Conservation (phyloP, 768 basidiomycete genomes). For the Termitomyces sp. region DNA sequence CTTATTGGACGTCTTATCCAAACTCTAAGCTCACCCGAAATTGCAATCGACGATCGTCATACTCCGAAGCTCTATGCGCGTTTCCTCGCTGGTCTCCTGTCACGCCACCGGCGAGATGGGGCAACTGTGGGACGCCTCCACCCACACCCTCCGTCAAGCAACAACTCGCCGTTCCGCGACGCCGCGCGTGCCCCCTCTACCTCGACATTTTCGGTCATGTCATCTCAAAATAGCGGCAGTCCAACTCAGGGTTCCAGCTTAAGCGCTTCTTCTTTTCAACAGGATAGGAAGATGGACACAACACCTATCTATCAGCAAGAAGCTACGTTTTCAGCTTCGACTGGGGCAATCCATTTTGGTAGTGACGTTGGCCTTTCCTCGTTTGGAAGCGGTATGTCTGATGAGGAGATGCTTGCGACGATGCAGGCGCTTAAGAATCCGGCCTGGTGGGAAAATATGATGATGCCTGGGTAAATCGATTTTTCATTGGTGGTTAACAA, state of each 20-base stretch:
- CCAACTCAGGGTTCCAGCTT: constrained; percentile 15
- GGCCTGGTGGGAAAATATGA: constrained; percentile 71
- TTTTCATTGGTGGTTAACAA: not conserved
- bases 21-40: constrained; percentile 61
- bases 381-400: constrained; percentile 30
- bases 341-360: constrained; percentile 36
- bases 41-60: constrained; percentile 78
- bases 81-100: constrained; percentile 69
- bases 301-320: constrained; percentile 40
- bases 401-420: constrained; percentile 60
- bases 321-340: constrained; percentile 35
- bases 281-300: constrained; percentile 23
- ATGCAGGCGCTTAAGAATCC: constrained; percentile 71
- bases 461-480: constrained; percentile 70
- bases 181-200: constrained; percentile 17
- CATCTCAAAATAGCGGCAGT: constrained; percentile 13
- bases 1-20: constrained; percentile 69
- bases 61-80: constrained; percentile 77
- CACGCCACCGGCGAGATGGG: constrained; percentile 64
- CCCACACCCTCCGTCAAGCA: constrained; percentile 39
- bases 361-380: constrained; percentile 31
- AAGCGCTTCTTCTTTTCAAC: constrained; percentile 10
- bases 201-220: constrained; percentile 22
- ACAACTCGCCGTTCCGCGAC: constrained; percentile 15
- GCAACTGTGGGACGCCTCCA: constrained; percentile 51